phyloP scores from a whole-genome alignment of 768 basidiomycete genomes.

The Suillus americanus region DNA sequence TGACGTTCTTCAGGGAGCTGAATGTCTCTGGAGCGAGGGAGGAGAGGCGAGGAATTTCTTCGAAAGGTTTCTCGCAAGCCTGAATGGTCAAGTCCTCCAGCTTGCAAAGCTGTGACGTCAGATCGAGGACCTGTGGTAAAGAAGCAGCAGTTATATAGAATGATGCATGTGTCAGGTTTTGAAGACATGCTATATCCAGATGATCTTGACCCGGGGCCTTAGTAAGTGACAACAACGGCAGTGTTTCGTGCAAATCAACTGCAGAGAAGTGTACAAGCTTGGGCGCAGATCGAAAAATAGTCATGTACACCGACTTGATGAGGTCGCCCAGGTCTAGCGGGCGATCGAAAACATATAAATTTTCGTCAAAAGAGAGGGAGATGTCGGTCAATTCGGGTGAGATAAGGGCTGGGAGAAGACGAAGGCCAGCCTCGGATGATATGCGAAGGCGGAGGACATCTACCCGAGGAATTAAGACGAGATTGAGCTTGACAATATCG shows the following conservation, averaged over 20 bases:
- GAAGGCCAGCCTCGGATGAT: constrained; percentile 1
- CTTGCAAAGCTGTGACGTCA: not conserved
- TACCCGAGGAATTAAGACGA: not conserved
- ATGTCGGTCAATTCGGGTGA: constrained; percentile 1
- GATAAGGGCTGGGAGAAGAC: constrained; percentile 1
- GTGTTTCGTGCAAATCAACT: not conserved
- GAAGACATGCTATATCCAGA: not conserved
- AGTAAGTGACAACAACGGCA: not conserved
- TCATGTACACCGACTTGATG: not conserved
- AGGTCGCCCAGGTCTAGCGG: not conserved
- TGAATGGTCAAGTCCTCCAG: constrained; percentile 1
- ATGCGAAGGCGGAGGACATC: not conserved
- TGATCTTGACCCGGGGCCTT: not conserved
- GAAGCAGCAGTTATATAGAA: not conserved
- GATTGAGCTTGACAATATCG: not conserved
- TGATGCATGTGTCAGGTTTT: not conserved
- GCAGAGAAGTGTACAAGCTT: constrained; percentile 1
- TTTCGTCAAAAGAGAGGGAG: not conserved
- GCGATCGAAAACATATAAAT: not conserved
- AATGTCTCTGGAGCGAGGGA: not conserved
- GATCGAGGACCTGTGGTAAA: not conserved
- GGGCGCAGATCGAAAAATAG: not conserved
- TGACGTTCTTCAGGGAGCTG: not conserved
- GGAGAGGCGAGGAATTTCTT: not conserved
- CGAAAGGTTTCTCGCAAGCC: not conserved